Conservation (phyloP, 2,329 filamentous ascomycete species). For the Juglanconis sp. region DNA sequence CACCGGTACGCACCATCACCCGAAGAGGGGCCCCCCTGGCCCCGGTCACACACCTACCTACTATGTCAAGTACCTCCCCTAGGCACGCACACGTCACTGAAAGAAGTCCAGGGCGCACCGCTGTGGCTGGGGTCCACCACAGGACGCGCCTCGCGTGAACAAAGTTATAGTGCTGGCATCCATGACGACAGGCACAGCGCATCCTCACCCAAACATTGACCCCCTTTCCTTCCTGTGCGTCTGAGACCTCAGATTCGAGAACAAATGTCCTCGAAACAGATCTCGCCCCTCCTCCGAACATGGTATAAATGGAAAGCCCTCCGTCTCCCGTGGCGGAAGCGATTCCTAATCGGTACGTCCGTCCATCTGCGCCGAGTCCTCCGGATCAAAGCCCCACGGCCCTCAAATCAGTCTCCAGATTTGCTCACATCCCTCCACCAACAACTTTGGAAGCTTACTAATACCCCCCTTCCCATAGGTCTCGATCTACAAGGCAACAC, state of each 20-base stretch:
- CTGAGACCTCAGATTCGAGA: not conserved
- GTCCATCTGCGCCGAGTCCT: constrained; percentile 3
- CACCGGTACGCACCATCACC: no score
- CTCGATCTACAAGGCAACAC: constrained; percentile 65
- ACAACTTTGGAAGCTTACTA: not conserved
- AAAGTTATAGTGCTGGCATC: not conserved
- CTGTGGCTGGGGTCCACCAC: not conserved
- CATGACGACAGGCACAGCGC: not conserved
- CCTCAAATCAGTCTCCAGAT: not conserved
- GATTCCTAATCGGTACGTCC: constrained; percentile 56
- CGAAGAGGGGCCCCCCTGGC: no score
- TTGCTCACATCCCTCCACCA: not conserved
- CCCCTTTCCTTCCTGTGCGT: not conserved
- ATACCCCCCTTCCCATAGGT: constrained; percentile 36
- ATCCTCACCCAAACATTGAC: not conserved
- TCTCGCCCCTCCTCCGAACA: constrained; percentile 36
- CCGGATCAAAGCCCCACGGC: not conserved
- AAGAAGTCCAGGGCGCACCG: not conserved
- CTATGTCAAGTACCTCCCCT: no score
- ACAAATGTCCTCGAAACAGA: constrained; percentile 34
- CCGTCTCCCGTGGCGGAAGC: constrained; percentile 61
- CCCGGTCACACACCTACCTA: no score
- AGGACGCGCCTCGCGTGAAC: not conserved
- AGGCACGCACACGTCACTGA: not conserved
- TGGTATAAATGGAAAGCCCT: constrained; percentile 64